phyloP scores from a whole-genome alignment of 176 grass and related monocot species.

The Eleusine indica region DNA sequence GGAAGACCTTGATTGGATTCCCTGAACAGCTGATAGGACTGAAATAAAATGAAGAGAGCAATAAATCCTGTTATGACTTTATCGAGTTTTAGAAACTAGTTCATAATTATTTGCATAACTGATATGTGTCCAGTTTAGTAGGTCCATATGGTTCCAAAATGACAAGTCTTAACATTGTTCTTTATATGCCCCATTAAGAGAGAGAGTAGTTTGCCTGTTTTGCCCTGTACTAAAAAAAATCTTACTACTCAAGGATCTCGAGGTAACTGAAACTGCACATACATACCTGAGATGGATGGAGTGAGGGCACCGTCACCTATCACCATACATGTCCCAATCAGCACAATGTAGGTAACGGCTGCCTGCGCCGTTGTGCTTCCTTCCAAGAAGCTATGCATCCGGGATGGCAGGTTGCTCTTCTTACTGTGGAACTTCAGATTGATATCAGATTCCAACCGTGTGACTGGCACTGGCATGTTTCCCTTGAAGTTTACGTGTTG shows the following conservation, averaged over 20 bases:
- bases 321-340: slow-evolving; percentile 79
- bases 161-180: no score
- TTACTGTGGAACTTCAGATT: slow-evolving; percentile 67
- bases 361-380: slow-evolving; percentile 50
- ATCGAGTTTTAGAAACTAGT: not conserved
- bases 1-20: slow-evolving; percentile 77
- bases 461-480: slow-evolving; percentile 59
- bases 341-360: slow-evolving; percentile 60
- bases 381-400: slow-evolving; percentile 60
- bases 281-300: slow-evolving; percentile 80
- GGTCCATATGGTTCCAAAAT: no score
- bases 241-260: not conserved
- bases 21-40: slow-evolving; percentile 89
- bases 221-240: not conserved
- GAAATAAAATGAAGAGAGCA: slow-evolving; percentile 17
- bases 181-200: no score
- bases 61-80: not conserved
- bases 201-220: not conserved
- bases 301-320: slow-evolving; percentile 84
- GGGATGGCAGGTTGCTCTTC: slow-evolving; percentile 39
- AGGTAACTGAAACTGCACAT: not conserved
- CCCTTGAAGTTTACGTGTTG: slow-evolving; percentile 77
- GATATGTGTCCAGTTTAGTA: not conserved
- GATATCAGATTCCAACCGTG: slow-evolving; percentile 56
- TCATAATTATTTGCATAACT: not conserved